Percentiles rank a stretch among this genome's conserved stretches.
Conservation (phyloP, 139 green algal genomes). For the Dunaliella primolecta region DNA sequence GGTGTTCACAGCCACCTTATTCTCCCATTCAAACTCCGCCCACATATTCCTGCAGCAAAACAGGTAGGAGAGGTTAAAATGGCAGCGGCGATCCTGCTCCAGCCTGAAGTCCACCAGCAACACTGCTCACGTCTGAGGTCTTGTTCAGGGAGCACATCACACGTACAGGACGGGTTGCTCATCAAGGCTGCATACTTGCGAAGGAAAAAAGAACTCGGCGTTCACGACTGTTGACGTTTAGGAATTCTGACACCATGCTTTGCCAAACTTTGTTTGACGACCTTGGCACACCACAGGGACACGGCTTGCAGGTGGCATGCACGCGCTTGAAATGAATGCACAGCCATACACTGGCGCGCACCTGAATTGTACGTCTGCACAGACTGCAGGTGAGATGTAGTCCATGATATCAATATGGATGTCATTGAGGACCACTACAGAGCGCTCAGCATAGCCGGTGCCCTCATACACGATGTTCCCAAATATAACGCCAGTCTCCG, state of each 20-base stretch:
- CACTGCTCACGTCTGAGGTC: not conserved
- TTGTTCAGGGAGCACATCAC: not conserved
- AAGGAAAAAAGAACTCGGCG: too few species aligned
- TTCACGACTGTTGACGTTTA: not conserved
- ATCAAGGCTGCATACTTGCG: not conserved
- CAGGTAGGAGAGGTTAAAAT: too few species aligned
- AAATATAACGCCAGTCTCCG: slow-evolving; percentile 99
- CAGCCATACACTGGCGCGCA: too few species aligned
- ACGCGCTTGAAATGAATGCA: too few species aligned
- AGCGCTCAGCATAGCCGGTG: slow-evolving; percentile 63
- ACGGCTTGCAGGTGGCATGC: too few species aligned
- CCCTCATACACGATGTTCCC: slow-evolving; percentile 98
- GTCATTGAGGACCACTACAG: slow-evolving; percentile 96
- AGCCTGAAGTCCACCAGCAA: not conserved
- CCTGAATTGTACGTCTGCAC: slow-evolving; percentile 84
- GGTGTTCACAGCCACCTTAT: slow-evolving; percentile 98
- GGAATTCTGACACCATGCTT: not conserved
- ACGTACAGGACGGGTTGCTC: not conserved
- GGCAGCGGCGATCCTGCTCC: too few species aligned
- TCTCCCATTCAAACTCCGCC: slow-evolving; percentile 99
- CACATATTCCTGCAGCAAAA: slow-evolving; percentile 91
- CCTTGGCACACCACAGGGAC: too few species aligned
- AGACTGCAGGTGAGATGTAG: slow-evolving; percentile 93
- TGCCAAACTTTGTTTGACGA: too few species aligned
- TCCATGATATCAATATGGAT: slow-evolving; percentile 99